Evolutionary conservation across 768 basidiomycete species (phyloP).

Genomic region (Collybia mongolica): DNA sequence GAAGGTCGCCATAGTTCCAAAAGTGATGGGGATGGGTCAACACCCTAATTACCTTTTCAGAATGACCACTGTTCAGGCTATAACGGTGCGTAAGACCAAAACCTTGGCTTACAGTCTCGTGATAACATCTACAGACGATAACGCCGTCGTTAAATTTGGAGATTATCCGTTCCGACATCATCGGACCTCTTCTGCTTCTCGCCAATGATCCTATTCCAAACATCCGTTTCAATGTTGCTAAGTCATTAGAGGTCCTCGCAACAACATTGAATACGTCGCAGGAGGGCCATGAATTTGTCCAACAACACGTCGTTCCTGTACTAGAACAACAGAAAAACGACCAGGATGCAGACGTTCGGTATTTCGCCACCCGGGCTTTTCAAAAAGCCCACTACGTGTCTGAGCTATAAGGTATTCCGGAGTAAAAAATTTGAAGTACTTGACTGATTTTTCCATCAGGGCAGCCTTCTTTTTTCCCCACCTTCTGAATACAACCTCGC

Average conservation of each 20-base stretch:
- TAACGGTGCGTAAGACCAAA: constrained; percentile 67
- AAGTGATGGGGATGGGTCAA: constrained; percentile 94
- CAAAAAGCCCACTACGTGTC: constrained; percentile 41
- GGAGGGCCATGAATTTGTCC: constrained; percentile 76
- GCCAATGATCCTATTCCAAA: constrained; percentile 94
- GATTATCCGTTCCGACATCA: constrained; percentile 80
- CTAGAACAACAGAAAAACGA: constrained; percentile 88
- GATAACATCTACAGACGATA: constrained; percentile 69
- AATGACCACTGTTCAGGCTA: constrained; percentile 99
- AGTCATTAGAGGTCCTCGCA: constrained; percentile 88
- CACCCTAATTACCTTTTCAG: constrained; percentile 97
- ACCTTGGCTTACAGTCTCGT: constrained; percentile 5
- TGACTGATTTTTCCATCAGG: no score
- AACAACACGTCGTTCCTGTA: constrained; percentile 74
- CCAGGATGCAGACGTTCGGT: constrained; percentile 93
- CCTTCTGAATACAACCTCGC: no score
- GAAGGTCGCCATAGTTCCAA: constrained; percentile 88
- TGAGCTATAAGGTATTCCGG: no score
- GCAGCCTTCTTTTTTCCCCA: no score
- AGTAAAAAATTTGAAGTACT: no score
- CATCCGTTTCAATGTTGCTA: constrained; percentile 98
- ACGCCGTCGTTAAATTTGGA: constrained; percentile 84
- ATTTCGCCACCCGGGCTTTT: constrained; percentile 83
- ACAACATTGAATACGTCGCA: constrained; percentile 57
- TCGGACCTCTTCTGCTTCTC: constrained; percentile 80